These are phyloP conservation scores for Vickermania ingenoplastis DNA, from an alignment of 208 protist species.

Conservation along the genomic window DNA sequence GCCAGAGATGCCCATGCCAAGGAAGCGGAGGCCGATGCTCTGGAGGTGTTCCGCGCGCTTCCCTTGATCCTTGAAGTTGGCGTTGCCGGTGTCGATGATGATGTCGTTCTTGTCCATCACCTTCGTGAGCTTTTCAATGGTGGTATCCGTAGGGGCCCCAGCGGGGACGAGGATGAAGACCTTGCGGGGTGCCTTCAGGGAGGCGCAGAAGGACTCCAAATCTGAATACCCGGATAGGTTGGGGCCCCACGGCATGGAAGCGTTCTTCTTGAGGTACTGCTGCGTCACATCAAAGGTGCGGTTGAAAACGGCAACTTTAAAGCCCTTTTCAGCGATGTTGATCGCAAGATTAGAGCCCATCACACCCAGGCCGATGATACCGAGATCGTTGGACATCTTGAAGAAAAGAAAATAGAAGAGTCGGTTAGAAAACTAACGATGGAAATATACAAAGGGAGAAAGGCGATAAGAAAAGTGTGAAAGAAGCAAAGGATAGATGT, in stretches of 20 bases:
- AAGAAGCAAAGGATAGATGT: conserved; percentile 4
- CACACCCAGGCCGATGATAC: conserved; percentile 96
- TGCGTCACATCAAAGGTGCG: conserved; percentile 82
- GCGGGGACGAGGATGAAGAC: conserved; percentile 96
- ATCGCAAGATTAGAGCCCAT: conserved; percentile 99
- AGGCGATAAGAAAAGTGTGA: conserved; percentile 9
- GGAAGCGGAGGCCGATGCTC: conserved; percentile 82
- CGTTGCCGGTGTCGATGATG: conserved; percentile 96
- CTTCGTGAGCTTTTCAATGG: conserved; percentile 86
- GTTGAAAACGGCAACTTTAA: conserved; percentile 91
- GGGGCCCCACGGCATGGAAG: conserved; percentile 24
- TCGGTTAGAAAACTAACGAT: conserved; percentile 3
- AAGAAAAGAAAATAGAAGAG: background rate
- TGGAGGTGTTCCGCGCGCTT: conserved; percentile 82
- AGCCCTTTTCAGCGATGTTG: conserved; percentile 97
- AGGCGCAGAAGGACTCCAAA: conserved; percentile 64
- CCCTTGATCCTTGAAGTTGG: conserved; percentile 92
- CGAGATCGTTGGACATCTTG: conserved; percentile 87
- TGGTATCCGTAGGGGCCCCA: conserved; percentile 92
- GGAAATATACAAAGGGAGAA: conserved; percentile 13
- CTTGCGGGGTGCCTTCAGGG: conserved; percentile 88
- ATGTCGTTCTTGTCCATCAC: conserved; percentile 88
- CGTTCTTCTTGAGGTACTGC: conserved; percentile 75
- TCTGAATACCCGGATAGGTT: conserved; percentile 71
- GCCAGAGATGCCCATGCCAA: conserved; percentile 97